Percentiles rank a stretch among this genome's conserved stretches.
These are phyloP conservation scores for Aspergillus brasiliensis DNA, from an alignment of 2,329 filamentous ascomycete species.

Conservation along the genomic window DNA sequence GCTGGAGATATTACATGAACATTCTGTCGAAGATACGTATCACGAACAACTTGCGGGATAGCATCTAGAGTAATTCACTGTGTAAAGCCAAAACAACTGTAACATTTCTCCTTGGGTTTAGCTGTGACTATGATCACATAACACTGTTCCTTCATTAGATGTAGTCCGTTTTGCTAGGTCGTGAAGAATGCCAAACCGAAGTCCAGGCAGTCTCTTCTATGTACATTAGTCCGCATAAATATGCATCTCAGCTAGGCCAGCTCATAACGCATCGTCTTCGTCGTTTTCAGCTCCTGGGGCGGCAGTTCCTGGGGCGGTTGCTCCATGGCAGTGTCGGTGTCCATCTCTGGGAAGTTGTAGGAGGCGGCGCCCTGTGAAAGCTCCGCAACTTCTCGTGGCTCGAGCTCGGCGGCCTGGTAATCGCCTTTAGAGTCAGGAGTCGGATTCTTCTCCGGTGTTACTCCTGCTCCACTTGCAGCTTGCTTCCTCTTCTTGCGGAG, in stretches of 20 bases:
- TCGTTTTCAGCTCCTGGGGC: neutral
- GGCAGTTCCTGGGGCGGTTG: neutral
- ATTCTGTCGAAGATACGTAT: too few relatives aligned
- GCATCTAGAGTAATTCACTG: too few relatives aligned
- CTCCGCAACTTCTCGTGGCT: neutral
- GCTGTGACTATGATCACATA: too few relatives aligned
- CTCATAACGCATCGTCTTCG: conserved; percentile 1
- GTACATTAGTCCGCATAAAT: neutral
- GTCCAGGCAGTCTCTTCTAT: neutral
- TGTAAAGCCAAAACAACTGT: too few relatives aligned
- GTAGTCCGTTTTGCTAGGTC: too few relatives aligned
- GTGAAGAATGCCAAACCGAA: too few relatives aligned
- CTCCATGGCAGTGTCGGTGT: neutral
- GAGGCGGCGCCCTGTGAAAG: neutral
- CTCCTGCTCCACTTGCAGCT: neutral
- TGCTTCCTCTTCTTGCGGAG: conserved; percentile 1
- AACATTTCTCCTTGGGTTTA: too few relatives aligned
- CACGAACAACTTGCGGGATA: too few relatives aligned
- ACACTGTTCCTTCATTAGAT: too few relatives aligned
- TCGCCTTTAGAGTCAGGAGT: neutral
- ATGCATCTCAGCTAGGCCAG: neutral
- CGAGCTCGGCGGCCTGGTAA: neutral
- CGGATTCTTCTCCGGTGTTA: neutral
- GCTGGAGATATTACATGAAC: too few relatives aligned
- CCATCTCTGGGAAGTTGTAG: neutral